A percentile compares a stretch with the other conserved stretches of the same genome.
Conservation (phyloP, 2,329 filamentous ascomycete species). For the Nigrograna mackinnonii region DNA sequence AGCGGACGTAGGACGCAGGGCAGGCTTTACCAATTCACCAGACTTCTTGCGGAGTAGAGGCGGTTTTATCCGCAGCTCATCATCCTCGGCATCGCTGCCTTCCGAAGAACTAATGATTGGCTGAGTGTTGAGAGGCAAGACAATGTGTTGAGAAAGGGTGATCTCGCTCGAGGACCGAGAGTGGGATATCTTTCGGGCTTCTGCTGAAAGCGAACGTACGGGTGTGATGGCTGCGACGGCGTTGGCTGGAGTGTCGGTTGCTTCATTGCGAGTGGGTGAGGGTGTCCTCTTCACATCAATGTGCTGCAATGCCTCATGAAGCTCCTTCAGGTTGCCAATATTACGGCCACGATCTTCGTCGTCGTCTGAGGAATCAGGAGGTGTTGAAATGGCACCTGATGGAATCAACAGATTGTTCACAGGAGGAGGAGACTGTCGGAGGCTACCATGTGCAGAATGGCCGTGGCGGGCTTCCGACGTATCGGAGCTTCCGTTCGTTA, state of each 20-base stretch:
- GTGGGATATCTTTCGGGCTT: constrained; percentile 64
- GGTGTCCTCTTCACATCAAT: constrained; percentile 63
- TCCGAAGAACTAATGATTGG: constrained; percentile 48
- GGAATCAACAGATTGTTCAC: constrained; percentile 77
- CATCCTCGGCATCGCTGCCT: constrained; percentile 61
- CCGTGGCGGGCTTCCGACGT: constrained; percentile 28
- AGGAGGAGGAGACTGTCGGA: constrained; percentile 84
- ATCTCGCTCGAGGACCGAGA: constrained; percentile 64
- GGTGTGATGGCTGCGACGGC: constrained; percentile 18
- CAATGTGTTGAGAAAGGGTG: constrained; percentile 49
- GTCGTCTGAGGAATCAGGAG: constrained; percentile 90
- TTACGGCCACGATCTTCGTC: constrained; percentile 70
- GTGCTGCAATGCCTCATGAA: constrained; percentile 81
- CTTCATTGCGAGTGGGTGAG: constrained; percentile 55
- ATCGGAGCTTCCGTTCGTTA: constrained; percentile 27
- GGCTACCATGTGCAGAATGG: constrained; percentile 56
- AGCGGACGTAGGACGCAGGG: constrained; percentile 74
- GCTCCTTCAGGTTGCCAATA: constrained; percentile 60
- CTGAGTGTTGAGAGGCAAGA: constrained; percentile 48
- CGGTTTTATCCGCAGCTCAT: constrained; percentile 69
- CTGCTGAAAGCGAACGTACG: constrained; percentile 49
- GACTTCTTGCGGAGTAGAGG: constrained; percentile 98
- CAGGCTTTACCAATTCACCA: constrained; percentile 91
- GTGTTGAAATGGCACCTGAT: constrained; percentile 83
- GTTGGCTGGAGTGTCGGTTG: constrained; percentile 19